Conservation (phyloP, 148 eudicot genomes). For the Rhododendron simsii region DNA sequence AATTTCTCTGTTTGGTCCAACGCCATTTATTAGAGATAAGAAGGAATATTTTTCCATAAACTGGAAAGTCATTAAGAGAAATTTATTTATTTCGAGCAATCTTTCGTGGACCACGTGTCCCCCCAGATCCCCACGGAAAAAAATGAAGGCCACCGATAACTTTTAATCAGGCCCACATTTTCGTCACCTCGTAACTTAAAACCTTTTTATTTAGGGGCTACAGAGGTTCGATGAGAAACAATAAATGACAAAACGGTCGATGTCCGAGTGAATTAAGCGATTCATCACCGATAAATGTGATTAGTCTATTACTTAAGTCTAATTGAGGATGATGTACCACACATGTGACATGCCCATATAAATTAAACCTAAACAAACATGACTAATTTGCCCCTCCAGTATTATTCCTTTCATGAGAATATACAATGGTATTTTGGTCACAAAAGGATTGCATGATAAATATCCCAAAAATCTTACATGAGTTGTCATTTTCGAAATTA, state of each 20-base stretch:
- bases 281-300: background rate
- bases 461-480: too few species aligned
- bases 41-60: slow-evolving; percentile 4
- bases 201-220: background rate
- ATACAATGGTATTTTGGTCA: too few species aligned
- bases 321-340: background rate
- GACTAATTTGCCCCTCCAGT: background rate
- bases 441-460: too few species aligned
- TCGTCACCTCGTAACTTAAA: background rate
- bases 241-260: background rate
- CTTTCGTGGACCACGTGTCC: background rate
- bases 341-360: background rate
- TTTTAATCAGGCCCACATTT: background rate
- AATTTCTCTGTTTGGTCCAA: background rate
- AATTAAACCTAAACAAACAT: background rate
- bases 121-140: background rate
- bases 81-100: background rate
- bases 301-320: background rate
- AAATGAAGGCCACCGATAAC: background rate
- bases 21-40: slow-evolving; percentile 3
- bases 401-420: too few species aligned
- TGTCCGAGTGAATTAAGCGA: background rate
- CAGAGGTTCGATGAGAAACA: background rate
- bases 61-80: background rate
- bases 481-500: too few species aligned